Evolutionary conservation across 1,284 basidiomycete genomes (phyloP).

Genomic region (Cystobasidium slooffiae): DNA sequence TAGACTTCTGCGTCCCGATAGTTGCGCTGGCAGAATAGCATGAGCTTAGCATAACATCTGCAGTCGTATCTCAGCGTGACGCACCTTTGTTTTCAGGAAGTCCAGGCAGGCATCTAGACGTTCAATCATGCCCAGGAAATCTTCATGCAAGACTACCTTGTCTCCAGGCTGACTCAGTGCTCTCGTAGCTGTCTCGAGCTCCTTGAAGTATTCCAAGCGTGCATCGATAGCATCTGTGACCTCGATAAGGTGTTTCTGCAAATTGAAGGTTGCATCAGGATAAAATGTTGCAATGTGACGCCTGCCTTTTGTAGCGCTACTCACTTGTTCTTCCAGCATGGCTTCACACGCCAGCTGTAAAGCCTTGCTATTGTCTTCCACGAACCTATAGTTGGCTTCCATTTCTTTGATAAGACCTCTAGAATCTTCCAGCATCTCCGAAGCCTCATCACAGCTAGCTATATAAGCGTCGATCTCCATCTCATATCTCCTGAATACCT

Average conservation of each 20-base stretch:
- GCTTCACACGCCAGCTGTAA: slow-evolving; percentile 87
- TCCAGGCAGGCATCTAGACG: slow-evolving; percentile 88
- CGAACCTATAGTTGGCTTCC: slow-evolving; percentile 77
- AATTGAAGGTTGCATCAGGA: background rate
- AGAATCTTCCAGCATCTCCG: slow-evolving; percentile 71
- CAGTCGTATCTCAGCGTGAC: slow-evolving; percentile 54
- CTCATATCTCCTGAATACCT: slow-evolving; percentile 82
- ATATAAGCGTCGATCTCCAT: slow-evolving; percentile 73
- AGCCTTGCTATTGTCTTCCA: slow-evolving; percentile 83
- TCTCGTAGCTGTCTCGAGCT: slow-evolving; percentile 82
- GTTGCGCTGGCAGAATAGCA: slow-evolving; percentile 66
- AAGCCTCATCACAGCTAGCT: slow-evolving; percentile 71
- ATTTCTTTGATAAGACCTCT: slow-evolving; percentile 76
- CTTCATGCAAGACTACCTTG: slow-evolving; percentile 80
- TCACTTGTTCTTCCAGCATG: slow-evolving; percentile 80
- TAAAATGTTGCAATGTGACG: background rate
- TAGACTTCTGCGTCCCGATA: slow-evolving; percentile 89
- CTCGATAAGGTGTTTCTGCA: slow-evolving; percentile 72
- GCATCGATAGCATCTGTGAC: slow-evolving; percentile 76
- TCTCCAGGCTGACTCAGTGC: slow-evolving; percentile 91
- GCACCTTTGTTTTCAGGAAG: slow-evolving; percentile 79
- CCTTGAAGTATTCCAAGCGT: slow-evolving; percentile 85
- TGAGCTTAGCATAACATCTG: background rate
- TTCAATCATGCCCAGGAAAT: slow-evolving; percentile 92
- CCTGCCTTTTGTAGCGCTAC: slow-evolving; percentile 48